Percentiles rank a stretch among this genome's conserved stretches.
These are phyloP conservation scores for Pinus tabuliformis DNA, from an alignment of 75 land plant genomes.

Conservation along the genomic window DNA sequence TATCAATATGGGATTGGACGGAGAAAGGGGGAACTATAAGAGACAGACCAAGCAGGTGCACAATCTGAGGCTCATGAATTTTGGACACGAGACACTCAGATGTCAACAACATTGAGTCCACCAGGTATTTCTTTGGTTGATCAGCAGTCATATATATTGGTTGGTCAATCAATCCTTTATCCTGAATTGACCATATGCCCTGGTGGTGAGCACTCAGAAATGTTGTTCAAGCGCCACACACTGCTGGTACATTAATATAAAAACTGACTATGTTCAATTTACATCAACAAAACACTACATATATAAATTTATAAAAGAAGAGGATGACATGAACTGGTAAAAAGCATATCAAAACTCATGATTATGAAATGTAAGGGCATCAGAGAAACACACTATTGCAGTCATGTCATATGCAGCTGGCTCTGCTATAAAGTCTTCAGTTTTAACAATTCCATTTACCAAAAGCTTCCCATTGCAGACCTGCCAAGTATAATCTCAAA, in stretches of 20 bases:
- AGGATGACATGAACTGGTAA: not conserved
- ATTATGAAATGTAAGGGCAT: not conserved
- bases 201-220: conserved; percentile 14
- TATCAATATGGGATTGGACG: not conserved
- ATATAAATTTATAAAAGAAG: not conserved
- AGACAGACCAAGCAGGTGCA: conserved; percentile 20
- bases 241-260: conserved; percentile 10
- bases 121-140: conserved; percentile 2
- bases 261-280: not conserved
- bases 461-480: conserved; percentile 44
- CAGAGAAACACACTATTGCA: conserved; percentile 25
- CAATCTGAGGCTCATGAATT: conserved; percentile 25
- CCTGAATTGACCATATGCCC: conserved; percentile 1
- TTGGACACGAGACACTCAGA: conserved; percentile 18
- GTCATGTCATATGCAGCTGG: conserved; percentile 28
- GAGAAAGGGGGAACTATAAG: not conserved
- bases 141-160: not conserved
- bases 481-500: conserved; percentile 12
- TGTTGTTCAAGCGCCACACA: conserved; percentile 24
- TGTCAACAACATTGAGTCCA: conserved; percentile 37
- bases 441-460: conserved; percentile 46
- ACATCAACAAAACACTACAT: not conserved
- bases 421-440: conserved; percentile 54
- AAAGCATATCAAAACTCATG: not conserved
- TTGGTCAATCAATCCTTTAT: not conserved